phyloP scores from a whole-genome alignment of 208 protist genomes.

The Trypanosoma brucei region DNA sequence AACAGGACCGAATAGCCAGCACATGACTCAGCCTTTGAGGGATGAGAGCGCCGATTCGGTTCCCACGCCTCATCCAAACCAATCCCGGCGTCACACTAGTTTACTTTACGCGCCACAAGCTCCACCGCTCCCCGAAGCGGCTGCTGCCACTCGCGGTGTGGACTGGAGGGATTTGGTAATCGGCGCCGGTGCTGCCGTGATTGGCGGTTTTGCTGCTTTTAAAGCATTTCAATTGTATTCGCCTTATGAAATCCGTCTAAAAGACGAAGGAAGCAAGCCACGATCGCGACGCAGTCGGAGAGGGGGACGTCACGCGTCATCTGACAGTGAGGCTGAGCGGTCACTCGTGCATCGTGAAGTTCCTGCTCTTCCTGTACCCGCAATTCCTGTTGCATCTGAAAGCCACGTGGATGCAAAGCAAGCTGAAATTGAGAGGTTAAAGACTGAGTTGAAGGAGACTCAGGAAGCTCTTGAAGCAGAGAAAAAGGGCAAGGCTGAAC shows the following conservation, averaged over 20 bases:
- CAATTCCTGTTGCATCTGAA: slow-evolving; percentile 10
- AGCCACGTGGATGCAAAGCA: slow-evolving; percentile 6
- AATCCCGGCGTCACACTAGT: neutral
- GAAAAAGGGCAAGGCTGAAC: slow-evolving; percentile 56
- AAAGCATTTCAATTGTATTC: slow-evolving; percentile 76
- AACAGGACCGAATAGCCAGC: neutral
- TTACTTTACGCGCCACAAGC: slow-evolving; percentile 40
- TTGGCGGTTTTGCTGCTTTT: slow-evolving; percentile 40
- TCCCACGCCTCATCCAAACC: neutral
- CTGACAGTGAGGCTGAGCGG: slow-evolving; percentile 12
- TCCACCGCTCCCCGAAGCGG: slow-evolving; percentile 23
- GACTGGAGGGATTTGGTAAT: slow-evolving; percentile 85
- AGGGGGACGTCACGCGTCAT: slow-evolving; percentile 9
- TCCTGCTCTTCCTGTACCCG: slow-evolving; percentile 22
- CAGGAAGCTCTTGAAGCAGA: slow-evolving; percentile 67
- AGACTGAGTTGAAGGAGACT: slow-evolving; percentile 52
- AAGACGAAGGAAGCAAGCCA: slow-evolving; percentile 26
- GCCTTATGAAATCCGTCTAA: slow-evolving; percentile 76
- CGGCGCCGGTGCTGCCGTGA: slow-evolving; percentile 46
- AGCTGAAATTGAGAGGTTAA: slow-evolving; percentile 42
- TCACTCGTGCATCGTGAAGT: neutral
- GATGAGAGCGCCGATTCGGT: neutral
- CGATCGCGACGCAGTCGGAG: slow-evolving; percentile 1
- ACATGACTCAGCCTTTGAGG: neutral
- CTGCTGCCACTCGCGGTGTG: slow-evolving; percentile 13